These are phyloP conservation scores for Aspergillus vadensis DNA, from an alignment of 2,329 filamentous ascomycete species.

Conservation along the genomic window DNA sequence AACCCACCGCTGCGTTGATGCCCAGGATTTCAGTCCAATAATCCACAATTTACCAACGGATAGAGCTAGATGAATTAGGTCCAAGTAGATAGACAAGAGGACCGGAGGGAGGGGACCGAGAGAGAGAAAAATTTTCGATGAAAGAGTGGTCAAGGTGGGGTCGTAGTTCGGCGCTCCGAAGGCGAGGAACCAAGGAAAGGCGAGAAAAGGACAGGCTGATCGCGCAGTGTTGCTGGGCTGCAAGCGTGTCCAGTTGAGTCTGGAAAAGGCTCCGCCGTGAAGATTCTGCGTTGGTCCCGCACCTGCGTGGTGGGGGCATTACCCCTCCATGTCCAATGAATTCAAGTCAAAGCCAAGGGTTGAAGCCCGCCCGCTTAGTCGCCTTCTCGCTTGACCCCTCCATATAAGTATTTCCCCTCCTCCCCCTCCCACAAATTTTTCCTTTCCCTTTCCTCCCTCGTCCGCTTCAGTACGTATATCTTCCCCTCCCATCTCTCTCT, in stretches of 20 bases:
- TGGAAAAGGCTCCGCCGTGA: slow-evolving; percentile 27
- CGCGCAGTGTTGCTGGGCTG: slow-evolving; percentile 11
- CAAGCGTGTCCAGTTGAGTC: slow-evolving; percentile 12
- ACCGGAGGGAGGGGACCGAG: slow-evolving; percentile 5
- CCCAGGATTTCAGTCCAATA: slow-evolving; percentile 34
- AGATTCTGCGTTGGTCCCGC: slow-evolving; percentile 38
- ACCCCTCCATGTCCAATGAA: slow-evolving; percentile 35
- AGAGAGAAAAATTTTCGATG: slow-evolving; percentile 27
- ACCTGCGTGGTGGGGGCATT: slow-evolving; percentile 27
- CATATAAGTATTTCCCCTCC: slow-evolving; percentile 51
- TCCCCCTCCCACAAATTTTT: slow-evolving; percentile 44
- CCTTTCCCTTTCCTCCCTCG: slow-evolving; percentile 38
- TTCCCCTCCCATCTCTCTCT: slow-evolving; percentile 21
- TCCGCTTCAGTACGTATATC: slow-evolving; percentile 52
- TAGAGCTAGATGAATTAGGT: slow-evolving; percentile 15
- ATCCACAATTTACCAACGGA: slow-evolving; percentile 18
- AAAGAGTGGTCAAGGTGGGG: slow-evolving; percentile 22
- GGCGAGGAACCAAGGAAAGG: slow-evolving; percentile 32
- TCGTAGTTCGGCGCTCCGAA: slow-evolving; percentile 21
- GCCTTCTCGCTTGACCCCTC: slow-evolving; percentile 47
- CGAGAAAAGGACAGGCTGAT: slow-evolving; percentile 3
- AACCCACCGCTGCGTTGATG: slow-evolving; percentile 40
- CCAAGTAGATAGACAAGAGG: slow-evolving; percentile 13
- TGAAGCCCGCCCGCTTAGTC: slow-evolving; percentile 41
- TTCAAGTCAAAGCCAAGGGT: slow-evolving; percentile 29